A percentile compares a stretch with the other conserved stretches of the same genome.
phyloP scores from a whole-genome alignment of 1,284 basidiomycete species.

The Hypsizygus ulmarius region DNA sequence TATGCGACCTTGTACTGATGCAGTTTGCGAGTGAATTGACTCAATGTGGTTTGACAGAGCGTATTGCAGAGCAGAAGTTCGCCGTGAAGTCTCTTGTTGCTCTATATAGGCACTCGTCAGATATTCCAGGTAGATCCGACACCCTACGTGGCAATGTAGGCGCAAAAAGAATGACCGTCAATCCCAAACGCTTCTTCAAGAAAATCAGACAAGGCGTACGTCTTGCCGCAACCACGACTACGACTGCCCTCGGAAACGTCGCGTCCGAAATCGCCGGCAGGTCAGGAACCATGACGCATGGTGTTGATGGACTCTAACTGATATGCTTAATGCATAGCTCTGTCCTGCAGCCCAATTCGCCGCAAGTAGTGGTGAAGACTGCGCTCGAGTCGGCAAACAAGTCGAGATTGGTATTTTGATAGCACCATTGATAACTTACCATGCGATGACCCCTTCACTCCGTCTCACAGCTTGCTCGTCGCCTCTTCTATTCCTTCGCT shows the following conservation, averaged over 20 bases:
- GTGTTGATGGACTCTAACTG: slow-evolving; percentile 1
- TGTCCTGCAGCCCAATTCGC: slow-evolving; percentile 86
- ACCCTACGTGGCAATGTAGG: slow-evolving; percentile 46
- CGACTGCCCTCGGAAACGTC: slow-evolving; percentile 78
- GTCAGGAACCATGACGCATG: slow-evolving; percentile 28
- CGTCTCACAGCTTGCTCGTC: slow-evolving; percentile 61
- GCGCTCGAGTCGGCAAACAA: slow-evolving; percentile 82
- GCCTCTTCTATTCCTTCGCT: slow-evolving; percentile 87
- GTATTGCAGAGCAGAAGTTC: slow-evolving; percentile 82
- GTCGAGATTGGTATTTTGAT: slow-evolving; percentile 60
- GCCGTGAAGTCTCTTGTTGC: slow-evolving; percentile 72
- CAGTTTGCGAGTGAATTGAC: neutral
- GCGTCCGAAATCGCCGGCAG: slow-evolving; percentile 71
- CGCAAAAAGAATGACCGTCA: slow-evolving; percentile 32
- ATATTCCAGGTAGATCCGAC: slow-evolving; percentile 69
- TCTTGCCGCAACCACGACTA: slow-evolving; percentile 75
- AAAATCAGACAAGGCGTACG: slow-evolving; percentile 73
- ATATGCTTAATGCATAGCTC: slow-evolving; percentile 45
- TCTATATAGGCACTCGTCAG: slow-evolving; percentile 77
- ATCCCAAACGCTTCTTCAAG: slow-evolving; percentile 67
- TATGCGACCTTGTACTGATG: slow-evolving; percentile 27
- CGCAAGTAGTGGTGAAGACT: slow-evolving; percentile 77
- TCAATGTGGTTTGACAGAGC: slow-evolving; percentile 44
- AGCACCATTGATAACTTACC: slow-evolving; percentile 9
- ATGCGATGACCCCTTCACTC: slow-evolving; percentile 9